These are phyloP conservation scores for Solanum hybrid DNA, from an alignment of 305 asterid genomes.

Conservation along the genomic window DNA sequence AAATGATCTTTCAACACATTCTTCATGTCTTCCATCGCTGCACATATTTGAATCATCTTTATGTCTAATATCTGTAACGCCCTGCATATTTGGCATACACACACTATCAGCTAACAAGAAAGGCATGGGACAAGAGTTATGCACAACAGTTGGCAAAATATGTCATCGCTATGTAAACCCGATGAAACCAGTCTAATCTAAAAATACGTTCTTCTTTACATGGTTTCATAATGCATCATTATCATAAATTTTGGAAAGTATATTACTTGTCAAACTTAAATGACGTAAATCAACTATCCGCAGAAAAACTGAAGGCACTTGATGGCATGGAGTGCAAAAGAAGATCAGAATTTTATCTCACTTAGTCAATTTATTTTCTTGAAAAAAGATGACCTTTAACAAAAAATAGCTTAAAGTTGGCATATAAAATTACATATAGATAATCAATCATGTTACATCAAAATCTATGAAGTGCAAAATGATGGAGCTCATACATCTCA, in stretches of 20 bases:
- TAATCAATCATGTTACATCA: background rate
- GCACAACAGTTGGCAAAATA: conserved; percentile 9
- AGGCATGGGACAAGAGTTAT: conserved; percentile 78
- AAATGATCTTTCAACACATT: background rate
- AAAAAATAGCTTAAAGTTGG: background rate
- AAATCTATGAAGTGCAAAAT: background rate
- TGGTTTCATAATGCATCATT: background rate
- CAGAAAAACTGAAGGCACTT: background rate
- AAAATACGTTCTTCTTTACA: too few species aligned
- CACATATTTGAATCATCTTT: background rate
- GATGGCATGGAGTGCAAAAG: background rate
- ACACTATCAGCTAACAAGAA: conserved; percentile 32
- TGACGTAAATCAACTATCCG: background rate
- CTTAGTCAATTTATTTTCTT: background rate
- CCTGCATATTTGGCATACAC: conserved; percentile 17
- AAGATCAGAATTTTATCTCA: background rate
- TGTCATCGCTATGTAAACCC: background rate
- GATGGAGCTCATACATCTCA: background rate
- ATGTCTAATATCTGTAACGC: background rate
- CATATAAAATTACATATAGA: background rate
- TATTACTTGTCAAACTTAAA: background rate
- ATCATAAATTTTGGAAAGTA: background rate
- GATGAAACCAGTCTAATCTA: conserved; percentile 2
- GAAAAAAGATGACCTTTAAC: background rate
- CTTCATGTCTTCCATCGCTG: background rate